phyloP scores from a whole-genome alignment of 768 basidiomycete genomes.

The Chalciporus piperatus region DNA sequence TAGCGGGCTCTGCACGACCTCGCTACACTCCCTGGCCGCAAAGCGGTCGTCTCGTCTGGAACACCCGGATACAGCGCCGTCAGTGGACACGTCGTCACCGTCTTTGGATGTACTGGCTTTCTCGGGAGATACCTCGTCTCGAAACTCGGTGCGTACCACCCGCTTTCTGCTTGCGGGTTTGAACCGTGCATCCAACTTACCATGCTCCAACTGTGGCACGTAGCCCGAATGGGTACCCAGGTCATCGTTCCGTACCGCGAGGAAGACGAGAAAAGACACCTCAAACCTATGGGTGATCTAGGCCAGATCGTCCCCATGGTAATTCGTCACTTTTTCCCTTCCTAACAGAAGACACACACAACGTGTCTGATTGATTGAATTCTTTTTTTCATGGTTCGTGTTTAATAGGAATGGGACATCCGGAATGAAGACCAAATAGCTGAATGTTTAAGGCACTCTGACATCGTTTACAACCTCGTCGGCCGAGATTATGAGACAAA shows the following conservation, averaged over 20 bases:
- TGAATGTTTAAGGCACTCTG: slow-evolving; percentile 92
- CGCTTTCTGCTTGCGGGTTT: background rate
- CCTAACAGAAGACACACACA: background rate
- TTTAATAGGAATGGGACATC: slow-evolving; percentile 90
- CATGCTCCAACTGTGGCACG: slow-evolving; percentile 22
- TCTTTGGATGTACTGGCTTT: slow-evolving; percentile 96
- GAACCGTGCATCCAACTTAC: slow-evolving; percentile 21
- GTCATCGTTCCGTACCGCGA: slow-evolving; percentile 95
- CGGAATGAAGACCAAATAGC: slow-evolving; percentile 87
- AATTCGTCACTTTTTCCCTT: slow-evolving; percentile 27
- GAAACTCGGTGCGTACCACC: slow-evolving; percentile 68
- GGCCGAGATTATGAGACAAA: slow-evolving; percentile 95
- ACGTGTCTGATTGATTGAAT: slow-evolving; percentile 28
- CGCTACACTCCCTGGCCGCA: slow-evolving; percentile 51
- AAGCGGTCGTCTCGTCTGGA: slow-evolving; percentile 74
- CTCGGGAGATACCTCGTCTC: slow-evolving; percentile 91
- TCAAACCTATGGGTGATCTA: slow-evolving; percentile 93
- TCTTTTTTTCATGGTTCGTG: slow-evolving; percentile 5
- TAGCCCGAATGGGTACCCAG: slow-evolving; percentile 89
- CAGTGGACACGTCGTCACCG: slow-evolving; percentile 90
- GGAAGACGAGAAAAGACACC: slow-evolving; percentile 84
- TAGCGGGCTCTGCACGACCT: slow-evolving; percentile 79
- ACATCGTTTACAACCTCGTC: slow-evolving; percentile 94
- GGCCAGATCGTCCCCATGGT: slow-evolving; percentile 97
- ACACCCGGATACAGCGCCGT: slow-evolving; percentile 83